phyloP scores from a whole-genome alignment of 371 early-diverging fungal species.

The Haplosporangium sp. region DNA sequence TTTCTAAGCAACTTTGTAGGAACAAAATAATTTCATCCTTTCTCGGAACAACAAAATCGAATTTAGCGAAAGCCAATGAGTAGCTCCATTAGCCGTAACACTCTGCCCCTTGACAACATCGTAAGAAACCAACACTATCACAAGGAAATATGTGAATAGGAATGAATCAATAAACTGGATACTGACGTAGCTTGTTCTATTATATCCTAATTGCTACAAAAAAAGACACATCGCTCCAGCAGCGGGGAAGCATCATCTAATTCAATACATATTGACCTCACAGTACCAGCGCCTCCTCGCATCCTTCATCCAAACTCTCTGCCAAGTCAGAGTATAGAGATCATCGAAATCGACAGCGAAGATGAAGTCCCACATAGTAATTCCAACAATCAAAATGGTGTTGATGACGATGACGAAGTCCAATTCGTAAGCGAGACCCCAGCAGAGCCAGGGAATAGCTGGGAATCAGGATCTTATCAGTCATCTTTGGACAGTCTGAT shows the following conservation, averaged over 20 bases:
- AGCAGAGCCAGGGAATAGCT: not conserved
- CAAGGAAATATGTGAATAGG: not conserved
- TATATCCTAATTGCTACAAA: not conserved
- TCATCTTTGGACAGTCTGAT: not conserved
- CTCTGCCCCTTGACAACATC: not conserved
- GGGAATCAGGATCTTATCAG: not conserved
- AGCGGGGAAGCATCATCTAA: conserved; percentile 38
- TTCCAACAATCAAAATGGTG: not conserved
- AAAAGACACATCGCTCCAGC: not conserved
- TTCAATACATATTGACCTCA: conserved; percentile 63
- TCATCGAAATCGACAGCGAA: conserved; percentile 33
- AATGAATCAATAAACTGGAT: not conserved
- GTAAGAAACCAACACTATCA: not conserved
- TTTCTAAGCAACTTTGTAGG: too few relatives aligned
- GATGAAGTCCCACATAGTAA: conserved; percentile 15
- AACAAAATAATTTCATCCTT: too few relatives aligned
- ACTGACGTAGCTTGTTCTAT: not conserved
- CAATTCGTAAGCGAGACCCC: conserved; percentile 34
- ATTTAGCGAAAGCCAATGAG: not conserved
- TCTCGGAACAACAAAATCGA: not conserved
- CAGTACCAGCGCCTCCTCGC: conserved; percentile 22
- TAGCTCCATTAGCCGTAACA: not conserved
- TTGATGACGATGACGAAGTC: conserved; percentile 29
- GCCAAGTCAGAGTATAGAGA: conserved; percentile 34
- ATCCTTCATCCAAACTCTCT: conserved; percentile 19